phyloP scores from a whole-genome alignment of 495 filamentous ascomycete genomes.

The Xylaria cubensis region DNA sequence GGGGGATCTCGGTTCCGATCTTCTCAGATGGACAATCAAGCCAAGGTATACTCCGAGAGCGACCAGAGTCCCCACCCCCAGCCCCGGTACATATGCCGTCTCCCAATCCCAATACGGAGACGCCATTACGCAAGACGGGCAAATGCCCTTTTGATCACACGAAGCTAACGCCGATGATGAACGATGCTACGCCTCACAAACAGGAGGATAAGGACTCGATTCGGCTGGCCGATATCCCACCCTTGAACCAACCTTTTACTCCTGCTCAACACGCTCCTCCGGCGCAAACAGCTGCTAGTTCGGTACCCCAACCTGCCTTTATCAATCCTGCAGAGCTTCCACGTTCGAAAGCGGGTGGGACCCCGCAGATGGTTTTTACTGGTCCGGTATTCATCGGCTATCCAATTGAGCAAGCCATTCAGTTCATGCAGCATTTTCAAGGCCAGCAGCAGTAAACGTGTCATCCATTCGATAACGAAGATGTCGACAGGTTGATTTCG shows the following conservation, averaged over 20 bases:
- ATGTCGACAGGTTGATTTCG: neutral
- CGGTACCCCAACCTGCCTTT: slow-evolving; percentile 46
- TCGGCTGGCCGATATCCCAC: slow-evolving; percentile 26
- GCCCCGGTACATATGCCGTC: slow-evolving; percentile 47
- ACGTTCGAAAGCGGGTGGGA: slow-evolving; percentile 35
- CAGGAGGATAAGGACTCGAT: slow-evolving; percentile 35
- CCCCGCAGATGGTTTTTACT: slow-evolving; percentile 75
- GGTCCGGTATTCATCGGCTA: slow-evolving; percentile 92
- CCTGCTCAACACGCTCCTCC: slow-evolving; percentile 31
- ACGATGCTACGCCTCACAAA: slow-evolving; percentile 31
- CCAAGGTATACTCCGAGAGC: slow-evolving; percentile 35
- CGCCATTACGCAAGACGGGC: slow-evolving; percentile 34
- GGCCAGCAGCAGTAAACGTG: slow-evolving; percentile 29
- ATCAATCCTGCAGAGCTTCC: slow-evolving; percentile 43
- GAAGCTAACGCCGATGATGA: slow-evolving; percentile 42
- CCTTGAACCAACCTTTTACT: slow-evolving; percentile 32
- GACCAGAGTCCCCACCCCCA: slow-evolving; percentile 51
- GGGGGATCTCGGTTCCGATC: slow-evolving; percentile 82
- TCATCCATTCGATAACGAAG: neutral
- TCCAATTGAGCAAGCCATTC: slow-evolving; percentile 76
- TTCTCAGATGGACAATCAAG: slow-evolving; percentile 44
- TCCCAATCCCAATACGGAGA: slow-evolving; percentile 32
- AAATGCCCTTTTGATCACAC: slow-evolving; percentile 58
- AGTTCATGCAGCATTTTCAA: slow-evolving; percentile 67
- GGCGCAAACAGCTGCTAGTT: slow-evolving; percentile 16